These are phyloP conservation scores for Kazachstania africana DNA, from an alignment of 805 yeast genomes.

Conservation along the genomic window DNA sequence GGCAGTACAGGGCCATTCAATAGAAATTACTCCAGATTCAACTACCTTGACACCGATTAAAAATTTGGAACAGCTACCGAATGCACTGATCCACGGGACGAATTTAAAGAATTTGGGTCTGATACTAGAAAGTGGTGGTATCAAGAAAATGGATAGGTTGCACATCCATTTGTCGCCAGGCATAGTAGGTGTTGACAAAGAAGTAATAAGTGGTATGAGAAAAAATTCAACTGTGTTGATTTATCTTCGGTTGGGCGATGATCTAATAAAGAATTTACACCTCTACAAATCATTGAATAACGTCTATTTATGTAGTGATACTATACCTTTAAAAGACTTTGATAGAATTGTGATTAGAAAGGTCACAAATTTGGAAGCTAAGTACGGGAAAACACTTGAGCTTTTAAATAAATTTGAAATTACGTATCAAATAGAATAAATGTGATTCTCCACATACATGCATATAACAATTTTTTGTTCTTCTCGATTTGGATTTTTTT, in stretches of 20 bases:
- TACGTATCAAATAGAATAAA: slow-evolving; percentile 5
- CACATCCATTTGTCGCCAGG: slow-evolving; percentile 80
- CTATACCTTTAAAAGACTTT: slow-evolving; percentile 22
- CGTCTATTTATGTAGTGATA: slow-evolving; percentile 60
- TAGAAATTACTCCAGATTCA: slow-evolving; percentile 33
- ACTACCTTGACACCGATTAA: slow-evolving; percentile 32
- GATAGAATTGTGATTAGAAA: slow-evolving; percentile 14
- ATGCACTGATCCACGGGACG: slow-evolving; percentile 71
- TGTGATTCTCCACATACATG: not conserved
- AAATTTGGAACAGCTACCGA: slow-evolving; percentile 35
- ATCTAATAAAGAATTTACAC: slow-evolving; percentile 26
- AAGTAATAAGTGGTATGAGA: slow-evolving; percentile 67
- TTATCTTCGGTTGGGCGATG: slow-evolving; percentile 42
- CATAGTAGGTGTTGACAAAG: slow-evolving; percentile 30
- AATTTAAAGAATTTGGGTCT: slow-evolving; percentile 32
- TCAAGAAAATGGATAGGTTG: slow-evolving; percentile 60
- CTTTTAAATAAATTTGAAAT: slow-evolving; percentile 4
- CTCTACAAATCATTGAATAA: slow-evolving; percentile 61
- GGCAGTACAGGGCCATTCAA: slow-evolving; percentile 90
- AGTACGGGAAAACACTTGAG: slow-evolving; percentile 1
- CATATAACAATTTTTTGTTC: too few species aligned
- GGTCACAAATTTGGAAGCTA: slow-evolving; percentile 1
- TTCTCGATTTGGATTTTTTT: too few species aligned
- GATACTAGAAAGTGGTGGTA: slow-evolving; percentile 43
- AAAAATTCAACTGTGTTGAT: slow-evolving; percentile 42